These are phyloP conservation scores for Leccinum solheimii DNA, from an alignment of 1,284 basidiomycete genomes.

Conservation along the genomic window DNA sequence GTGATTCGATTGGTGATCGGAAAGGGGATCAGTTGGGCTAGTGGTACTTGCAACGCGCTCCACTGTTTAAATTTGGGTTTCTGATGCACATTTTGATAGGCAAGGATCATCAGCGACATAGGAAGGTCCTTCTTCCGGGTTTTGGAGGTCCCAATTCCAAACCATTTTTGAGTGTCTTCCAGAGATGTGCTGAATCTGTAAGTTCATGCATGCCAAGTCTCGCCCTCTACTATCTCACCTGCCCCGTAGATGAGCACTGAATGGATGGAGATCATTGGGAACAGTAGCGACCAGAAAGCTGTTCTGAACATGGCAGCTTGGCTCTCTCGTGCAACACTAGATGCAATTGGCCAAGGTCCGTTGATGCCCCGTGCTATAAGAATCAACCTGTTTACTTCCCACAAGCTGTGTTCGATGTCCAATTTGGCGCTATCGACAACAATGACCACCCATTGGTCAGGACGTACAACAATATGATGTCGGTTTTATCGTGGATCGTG, in stretches of 20 bases:
- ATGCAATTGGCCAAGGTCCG: constrained; percentile 41
- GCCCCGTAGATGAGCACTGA: constrained; percentile 41
- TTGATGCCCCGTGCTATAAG: not conserved
- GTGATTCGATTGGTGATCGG: constrained; percentile 35
- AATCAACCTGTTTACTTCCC: not conserved
- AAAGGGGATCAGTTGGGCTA: constrained; percentile 40
- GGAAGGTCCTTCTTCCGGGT: constrained; percentile 45
- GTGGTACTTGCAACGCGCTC: constrained; percentile 32
- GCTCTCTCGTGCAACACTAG: constrained; percentile 44
- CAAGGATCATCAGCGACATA: constrained; percentile 43
- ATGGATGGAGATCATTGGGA: constrained; percentile 45
- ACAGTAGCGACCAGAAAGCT: constrained; percentile 27
- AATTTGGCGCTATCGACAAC: constrained; percentile 38
- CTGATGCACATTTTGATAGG: constrained; percentile 30
- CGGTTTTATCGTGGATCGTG: constrained; percentile 9
- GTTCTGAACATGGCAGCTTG: constrained; percentile 45
- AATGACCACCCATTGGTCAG: constrained; percentile 39
- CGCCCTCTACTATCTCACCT: not conserved
- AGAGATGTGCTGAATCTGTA: constrained; percentile 25
- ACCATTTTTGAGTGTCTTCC: constrained; percentile 41
- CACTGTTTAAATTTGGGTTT: not conserved
- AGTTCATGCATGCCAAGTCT: constrained; percentile 10
- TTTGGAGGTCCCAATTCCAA: constrained; percentile 42
- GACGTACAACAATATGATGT: constrained; percentile 38
- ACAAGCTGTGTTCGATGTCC: constrained; percentile 44